A percentile compares a stretch with the other conserved stretches of the same genome.
Conservation (phyloP, 768 basidiomycete genomes). For the Termitomyces sp. region DNA sequence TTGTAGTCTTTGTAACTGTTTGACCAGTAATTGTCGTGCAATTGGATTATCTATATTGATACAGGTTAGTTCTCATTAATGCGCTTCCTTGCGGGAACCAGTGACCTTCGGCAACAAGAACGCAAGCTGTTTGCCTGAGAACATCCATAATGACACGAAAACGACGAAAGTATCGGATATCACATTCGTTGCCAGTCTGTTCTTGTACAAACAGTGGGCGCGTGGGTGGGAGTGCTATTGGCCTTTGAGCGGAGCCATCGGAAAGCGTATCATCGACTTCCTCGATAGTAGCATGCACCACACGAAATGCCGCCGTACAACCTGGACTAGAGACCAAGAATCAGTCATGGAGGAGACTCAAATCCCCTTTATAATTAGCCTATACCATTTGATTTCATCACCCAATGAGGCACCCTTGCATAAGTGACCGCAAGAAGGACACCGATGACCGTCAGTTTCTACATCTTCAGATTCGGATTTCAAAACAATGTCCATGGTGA, state of each 20-base stretch:
- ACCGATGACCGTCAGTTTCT: not conserved
- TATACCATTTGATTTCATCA: too few species aligned
- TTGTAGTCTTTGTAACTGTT: slow-evolving; percentile 61
- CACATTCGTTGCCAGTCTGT: not conserved
- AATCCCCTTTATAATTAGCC: too few species aligned
- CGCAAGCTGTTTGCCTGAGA: not conserved
- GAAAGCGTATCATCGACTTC: not conserved
- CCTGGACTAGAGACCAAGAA: too few species aligned
- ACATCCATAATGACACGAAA: slow-evolving; percentile 6
- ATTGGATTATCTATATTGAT: slow-evolving; percentile 51
- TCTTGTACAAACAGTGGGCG: not conserved
- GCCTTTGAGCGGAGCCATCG: not conserved
- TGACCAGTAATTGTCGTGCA: slow-evolving; percentile 38
- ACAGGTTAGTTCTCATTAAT: not conserved
- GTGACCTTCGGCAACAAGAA: slow-evolving; percentile 7
- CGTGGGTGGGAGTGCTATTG: not conserved
- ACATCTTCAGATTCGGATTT: slow-evolving; percentile 2
- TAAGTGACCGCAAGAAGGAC: not conserved
- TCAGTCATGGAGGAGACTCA: too few species aligned
- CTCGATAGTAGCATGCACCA: too few species aligned
- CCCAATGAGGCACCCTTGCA: not conserved
- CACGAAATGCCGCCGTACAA: too few species aligned
- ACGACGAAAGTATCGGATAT: slow-evolving; percentile 4
- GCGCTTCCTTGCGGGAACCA: not conserved
- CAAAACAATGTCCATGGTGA: slow-evolving; percentile 8